These are phyloP conservation scores for Aspergillus egyptiacus DNA, from an alignment of 495 filamentous ascomycete genomes.

Conservation along the genomic window DNA sequence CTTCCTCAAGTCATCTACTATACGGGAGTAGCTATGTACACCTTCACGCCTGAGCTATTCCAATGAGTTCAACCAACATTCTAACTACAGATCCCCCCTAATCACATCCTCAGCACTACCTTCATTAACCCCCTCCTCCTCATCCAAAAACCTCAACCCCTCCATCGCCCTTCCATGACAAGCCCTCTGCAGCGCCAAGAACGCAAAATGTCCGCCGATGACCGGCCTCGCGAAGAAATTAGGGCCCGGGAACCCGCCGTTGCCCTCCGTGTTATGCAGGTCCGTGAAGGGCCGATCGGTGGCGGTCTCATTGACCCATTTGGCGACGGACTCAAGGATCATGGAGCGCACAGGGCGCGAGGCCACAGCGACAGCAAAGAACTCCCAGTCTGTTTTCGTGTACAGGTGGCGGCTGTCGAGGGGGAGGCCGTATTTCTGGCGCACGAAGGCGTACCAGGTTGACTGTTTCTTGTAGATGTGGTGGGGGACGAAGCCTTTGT, in stretches of 20 bases:
- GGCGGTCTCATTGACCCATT: constrained; percentile 80
- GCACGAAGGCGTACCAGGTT: constrained; percentile 80
- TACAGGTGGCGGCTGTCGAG: constrained; percentile 84
- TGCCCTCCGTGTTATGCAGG: constrained; percentile 71
- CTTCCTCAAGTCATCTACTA: no score
- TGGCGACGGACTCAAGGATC: constrained; percentile 71
- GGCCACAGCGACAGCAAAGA: constrained; percentile 79
- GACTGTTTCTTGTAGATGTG: constrained; percentile 77
- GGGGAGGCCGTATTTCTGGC: constrained; percentile 74
- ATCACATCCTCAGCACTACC: neutral
- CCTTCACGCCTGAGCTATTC: no score
- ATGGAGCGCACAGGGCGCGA: constrained; percentile 57
- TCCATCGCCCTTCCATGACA: constrained; percentile 65
- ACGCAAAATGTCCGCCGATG: constrained; percentile 81
- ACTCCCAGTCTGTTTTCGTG: constrained; percentile 91
- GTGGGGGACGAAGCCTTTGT: constrained; percentile 57
- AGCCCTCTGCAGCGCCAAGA: constrained; percentile 69
- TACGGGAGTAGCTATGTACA: no score
- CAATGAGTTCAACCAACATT: neutral
- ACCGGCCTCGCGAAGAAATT: constrained; percentile 80
- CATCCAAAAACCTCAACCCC: constrained; percentile 59
- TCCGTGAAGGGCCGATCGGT: constrained; percentile 78
- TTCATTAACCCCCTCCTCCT: constrained; percentile 25
- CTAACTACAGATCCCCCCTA: neutral
- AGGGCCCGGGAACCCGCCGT: constrained; percentile 60